phyloP scores from a whole-genome alignment of 202 grass and related monocot species.

The Zoysia matrella region DNA sequence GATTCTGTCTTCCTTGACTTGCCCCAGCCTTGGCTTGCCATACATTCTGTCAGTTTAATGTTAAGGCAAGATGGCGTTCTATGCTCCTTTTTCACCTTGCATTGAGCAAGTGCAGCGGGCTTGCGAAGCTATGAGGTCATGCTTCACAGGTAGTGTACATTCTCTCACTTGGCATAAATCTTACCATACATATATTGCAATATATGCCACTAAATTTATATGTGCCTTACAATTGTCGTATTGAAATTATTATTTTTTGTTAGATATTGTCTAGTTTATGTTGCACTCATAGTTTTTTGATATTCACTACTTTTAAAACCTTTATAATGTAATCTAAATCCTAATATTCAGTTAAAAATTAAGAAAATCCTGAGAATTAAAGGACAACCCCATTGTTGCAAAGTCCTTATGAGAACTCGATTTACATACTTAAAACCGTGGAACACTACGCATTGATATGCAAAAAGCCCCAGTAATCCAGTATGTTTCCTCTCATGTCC shows the following conservation, averaged over 20 bases:
- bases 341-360: background rate
- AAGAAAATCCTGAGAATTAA: background rate
- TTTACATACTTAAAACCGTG: too few relatives aligned
- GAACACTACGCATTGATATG: too few relatives aligned
- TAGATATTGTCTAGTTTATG: background rate
- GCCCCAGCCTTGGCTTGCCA: too few relatives aligned
- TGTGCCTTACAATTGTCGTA: too few relatives aligned
- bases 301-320: background rate
- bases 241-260: background rate
- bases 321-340: background rate
- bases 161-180: background rate
- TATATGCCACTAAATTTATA: background rate
- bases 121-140: conserved; percentile 60
- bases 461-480: too few relatives aligned
- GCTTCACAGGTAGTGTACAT: conserved; percentile 69
- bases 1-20: too few relatives aligned
- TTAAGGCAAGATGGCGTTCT: too few relatives aligned
- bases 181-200: conserved; percentile 6
- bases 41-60: too few relatives aligned
- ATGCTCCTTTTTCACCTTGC: conserved; percentile 93
- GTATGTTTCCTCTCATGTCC: too few relatives aligned
- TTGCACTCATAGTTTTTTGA: background rate
- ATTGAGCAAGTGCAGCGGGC: conserved; percentile 92
- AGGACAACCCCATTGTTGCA: background rate
- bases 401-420: background rate